Evolutionary conservation across 257 asterid genomes (phyloP), one percentile per base, ranked within the genome.

Genomic region (Przewalskia tangutica): DNA sequence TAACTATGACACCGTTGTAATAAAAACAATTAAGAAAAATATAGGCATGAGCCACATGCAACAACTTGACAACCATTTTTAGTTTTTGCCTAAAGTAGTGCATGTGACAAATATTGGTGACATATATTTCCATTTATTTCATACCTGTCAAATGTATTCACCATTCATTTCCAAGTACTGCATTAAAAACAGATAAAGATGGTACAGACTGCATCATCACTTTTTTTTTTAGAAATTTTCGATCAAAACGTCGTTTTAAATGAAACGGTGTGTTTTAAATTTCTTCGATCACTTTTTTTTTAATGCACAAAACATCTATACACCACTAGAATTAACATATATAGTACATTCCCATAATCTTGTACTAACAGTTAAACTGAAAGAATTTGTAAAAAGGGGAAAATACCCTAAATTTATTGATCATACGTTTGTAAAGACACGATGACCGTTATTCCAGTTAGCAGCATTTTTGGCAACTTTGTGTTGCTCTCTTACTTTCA

Each of bases 401-500:
- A 60, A 20, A 20, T 60, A 4, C 10, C 4, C 4, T 62, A 62
- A 62, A 12, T 64, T 13, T 64, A 34, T 64, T 64, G 13, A 8
- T 64, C 42, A 62, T 32, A 27, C 44, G 6, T 3, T 38, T 16
- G 51, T 36, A 62, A 14, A 66, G 51, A 66, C 51, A 50, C 8
- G 51, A 66, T 66, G 76, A 66, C 76, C 88, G 98, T 92, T 94
- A 91, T 90, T 92, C 89, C 88, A 80, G 96, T 93, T 93, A 87
- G 82, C 62, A 84, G 51, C 53, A 83, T 85, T 64, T 46, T 60
- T 34, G 62, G 36, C 20, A 55, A 75, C 63, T 42, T 34, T 14
- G 23, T 3, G 54, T 75, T 40, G 56, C 73, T 42, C 56, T 80
- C 84, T n/a, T n/a, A n/a, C n/a, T 80, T 84, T 75, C 59, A 79